Evolutionary conservation across 176 grass and related monocot genomes (phyloP).

Genomic region (Panicum miliaceum): DNA sequence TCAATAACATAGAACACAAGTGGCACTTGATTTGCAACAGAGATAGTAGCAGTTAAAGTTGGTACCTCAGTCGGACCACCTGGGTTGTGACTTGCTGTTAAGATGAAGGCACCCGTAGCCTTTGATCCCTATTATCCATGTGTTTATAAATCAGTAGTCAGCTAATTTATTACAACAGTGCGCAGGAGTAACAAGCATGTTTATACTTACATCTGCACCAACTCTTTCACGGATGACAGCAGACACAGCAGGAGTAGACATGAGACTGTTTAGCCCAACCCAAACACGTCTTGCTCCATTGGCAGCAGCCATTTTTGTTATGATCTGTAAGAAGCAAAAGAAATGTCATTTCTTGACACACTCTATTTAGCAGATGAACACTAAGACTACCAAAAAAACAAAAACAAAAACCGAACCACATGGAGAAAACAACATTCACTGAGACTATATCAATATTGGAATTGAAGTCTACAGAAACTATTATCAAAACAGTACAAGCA

Average conservation of each 20-base stretch:
- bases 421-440: background rate
- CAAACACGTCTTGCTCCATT: conserved; percentile 96
- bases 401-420: background rate
- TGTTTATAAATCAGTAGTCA: conserved; percentile 24
- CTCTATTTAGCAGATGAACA: conserved; percentile 2
- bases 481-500: background rate
- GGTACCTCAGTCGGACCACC: conserved; percentile 87
- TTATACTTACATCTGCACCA: conserved; percentile 77
- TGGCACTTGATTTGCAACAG: background rate
- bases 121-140: conserved; percentile 81
- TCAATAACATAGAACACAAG: conserved; percentile 29
- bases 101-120: conserved; percentile 89
- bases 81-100: conserved; percentile 96
- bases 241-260: conserved; percentile 98
- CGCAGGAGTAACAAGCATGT: background rate
- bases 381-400: background rate
- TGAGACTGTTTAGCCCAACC: conserved; percentile 84
- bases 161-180: background rate
- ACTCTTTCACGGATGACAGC: conserved; percentile 91
- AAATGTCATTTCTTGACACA: conserved; percentile 19
- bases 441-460: background rate
- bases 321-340: conserved; percentile 58
- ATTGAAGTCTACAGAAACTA: background rate
- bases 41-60: conserved; percentile 32
- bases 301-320: conserved; percentile 95